Evolutionary conservation across 257 asterid genomes (phyloP), one percentile per base, ranked within the genome.

Genomic region (Solanum clarkiae): DNA sequence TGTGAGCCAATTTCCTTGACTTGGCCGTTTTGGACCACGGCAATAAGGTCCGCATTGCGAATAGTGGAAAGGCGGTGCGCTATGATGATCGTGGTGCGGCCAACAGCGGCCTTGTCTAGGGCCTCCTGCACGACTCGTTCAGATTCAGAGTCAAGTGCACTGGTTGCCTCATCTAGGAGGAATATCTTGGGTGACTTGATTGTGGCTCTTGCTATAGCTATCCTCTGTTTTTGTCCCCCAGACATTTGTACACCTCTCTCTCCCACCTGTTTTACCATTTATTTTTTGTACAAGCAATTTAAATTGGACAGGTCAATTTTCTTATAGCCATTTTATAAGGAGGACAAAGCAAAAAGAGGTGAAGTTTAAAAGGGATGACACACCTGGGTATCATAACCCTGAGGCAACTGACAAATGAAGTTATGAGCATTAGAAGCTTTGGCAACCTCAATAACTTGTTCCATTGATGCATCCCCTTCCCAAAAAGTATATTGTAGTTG

Each of bases 31-130:
- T 92, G 95, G 60, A 93, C 92, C n/a, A 96, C 95, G 1, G 94
- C 92, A 5, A 96, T 95, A 40, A 93, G 84, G 88, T 96, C 95
- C 1, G 97, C 98, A 3, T 91, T 92, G 11, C 93, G 93, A 84
- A 94, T 92, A 44, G 99, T 95, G 87, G 98, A 96, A 80, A 94
- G 96, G 18, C 98, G 98, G 63, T 95, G 98, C 59, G 98, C 98
- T n/a, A 96, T 89, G 79, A 91, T 81, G 85, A 96, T 90, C 75
- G 98, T 94, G 85, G 98, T 94, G 16, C 97, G 95, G 8, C 98
- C 97, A 40, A 91, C 85, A 0, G 93, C 90, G 1, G 95, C 99
- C 87, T 88, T 93, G 92, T 96, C 98, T 5, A 96, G 93, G 40
- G 98, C 98, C 80, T 93, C 97, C 69, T 95, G 98, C 65, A 96